Base-by-base conservation (phyloP, 768 basidiomycete genomes). In the Tricholoma furcatifolium region DNA sequence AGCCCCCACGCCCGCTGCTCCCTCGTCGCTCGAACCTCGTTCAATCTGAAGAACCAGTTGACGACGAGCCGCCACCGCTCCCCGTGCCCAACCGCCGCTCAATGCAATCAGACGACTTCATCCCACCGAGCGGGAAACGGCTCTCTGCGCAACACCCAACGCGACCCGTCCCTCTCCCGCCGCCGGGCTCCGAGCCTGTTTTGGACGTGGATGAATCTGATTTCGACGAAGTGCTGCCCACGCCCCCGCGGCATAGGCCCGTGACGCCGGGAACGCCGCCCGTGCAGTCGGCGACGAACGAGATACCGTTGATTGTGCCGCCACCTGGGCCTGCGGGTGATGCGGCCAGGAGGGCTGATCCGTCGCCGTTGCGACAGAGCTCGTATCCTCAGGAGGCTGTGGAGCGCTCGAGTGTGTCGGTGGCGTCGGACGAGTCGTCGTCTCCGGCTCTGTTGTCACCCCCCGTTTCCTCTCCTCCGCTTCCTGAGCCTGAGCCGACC, bases 161-260 rank as follows among this genome's bases (percentile, higher is more conserved):
- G 20, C 55, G 57, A 43, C 49, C 54, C 5, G 54, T 60, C 6
- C 59, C 62, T 9, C 56, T 59, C 17, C 59, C 61, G 5, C 55
- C 54, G n/a, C 34, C 45, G 4, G 2, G 47, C 18, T 56, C 57
- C 3, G 51, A 53, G 18, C 50, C 58, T 17, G 44, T 52, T 1
- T 60, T 56, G 27, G 65, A 64, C 7, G 64, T 65, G 1, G 67
- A 69, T 6, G 68, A 71, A 8, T 70, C 67, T 32, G 70, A 68
- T 54, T 67, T 66, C 42, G 70, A 72, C 48, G 70, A 66, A 47
- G 66, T 65, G 10, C 52, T 72, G 23, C 71, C 71, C 39, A 66
- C 69, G n/a, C 69, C 57, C 18, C 65, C 63, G 12, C 59, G 65
- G 30, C 61, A 54, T 41, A 46, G 51, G 7, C 54, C 56, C 40